Base-by-base conservation (phyloP, 495 filamentous ascomycete genomes). In the Bombardia bombarda region DNA sequence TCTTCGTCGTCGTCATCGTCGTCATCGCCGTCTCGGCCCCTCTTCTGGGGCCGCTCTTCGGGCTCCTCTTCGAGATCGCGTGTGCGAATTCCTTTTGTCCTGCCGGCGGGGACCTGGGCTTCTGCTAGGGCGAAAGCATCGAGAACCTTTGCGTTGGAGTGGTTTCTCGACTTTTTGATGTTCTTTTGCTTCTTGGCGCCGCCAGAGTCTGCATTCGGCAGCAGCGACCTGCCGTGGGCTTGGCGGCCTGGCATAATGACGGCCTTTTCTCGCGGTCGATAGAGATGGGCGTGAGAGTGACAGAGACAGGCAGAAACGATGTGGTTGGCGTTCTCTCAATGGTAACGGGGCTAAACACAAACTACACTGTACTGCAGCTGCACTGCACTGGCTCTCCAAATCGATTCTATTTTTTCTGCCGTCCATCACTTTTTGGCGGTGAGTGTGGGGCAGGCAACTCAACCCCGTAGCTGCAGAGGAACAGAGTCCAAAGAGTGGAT, bases 41-140 rank as follows among this genome's bases (percentile, higher is more conserved):
- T 53, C 47, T 72, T 72, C 7, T 55, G 54, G 50, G 34, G 46
- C 42, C 47, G 57, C 26, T 58, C 52, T 7, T 52, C 49, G 1
- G 61, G 44, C n/a, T 57, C 56, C 7, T 58, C 58, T 12, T 73
- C 67, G 7, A 73, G 53, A 37, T 70, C 63, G 40, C 70, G 63
- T 22, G 56, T 60, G 14, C 70, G 62, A 6, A 69, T 61, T 17
- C 66, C 68, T 31, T 57, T 66, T 33, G 57, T 54, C 18, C 50
- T 50, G 30, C 51, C 51, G 3, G 59, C 55, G 30, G 64, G 55
- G 13, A 66, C 68, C 42, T 84, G 64, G 32, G 78, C 70, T 30
- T 80, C 78, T 26, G 92, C 92, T 53, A 92, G 86, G 30, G 90
- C 72, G 49, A 94, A 84, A 24, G 92, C 92, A 58, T 96, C 79